phyloP scores from a whole-genome alignment of 2,329 filamentous ascomycete species.

The Tolypocladium cylindrosporum region DNA sequence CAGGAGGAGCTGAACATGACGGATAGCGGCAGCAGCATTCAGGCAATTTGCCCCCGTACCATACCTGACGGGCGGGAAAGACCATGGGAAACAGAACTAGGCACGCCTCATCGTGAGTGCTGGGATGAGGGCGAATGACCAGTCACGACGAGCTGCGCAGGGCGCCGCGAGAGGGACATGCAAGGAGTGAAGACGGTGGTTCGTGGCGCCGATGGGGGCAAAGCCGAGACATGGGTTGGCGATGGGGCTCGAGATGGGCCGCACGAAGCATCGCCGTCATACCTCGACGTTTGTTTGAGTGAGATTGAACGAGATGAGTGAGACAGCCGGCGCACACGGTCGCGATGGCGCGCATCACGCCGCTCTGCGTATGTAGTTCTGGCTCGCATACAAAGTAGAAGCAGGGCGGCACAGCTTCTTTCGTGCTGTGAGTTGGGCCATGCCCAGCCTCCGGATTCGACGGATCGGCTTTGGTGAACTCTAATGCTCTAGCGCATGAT shows the following conservation, averaged over 20 bases:
- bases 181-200: background rate
- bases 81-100: background rate
- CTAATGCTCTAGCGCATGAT: background rate
- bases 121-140: background rate
- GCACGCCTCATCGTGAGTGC: background rate
- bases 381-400: background rate
- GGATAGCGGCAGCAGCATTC: background rate
- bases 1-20: background rate
- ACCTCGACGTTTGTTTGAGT: background rate
- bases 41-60: too few species aligned
- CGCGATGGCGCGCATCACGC: background rate
- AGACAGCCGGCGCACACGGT: background rate
- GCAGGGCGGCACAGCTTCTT: background rate
- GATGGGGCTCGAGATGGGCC: background rate
- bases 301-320: background rate
- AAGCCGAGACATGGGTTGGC: conserved; percentile 1
- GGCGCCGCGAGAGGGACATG: background rate
- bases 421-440: background rate
- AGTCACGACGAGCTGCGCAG: background rate
- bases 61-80: background rate
- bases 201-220: background rate
- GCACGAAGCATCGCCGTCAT: background rate
- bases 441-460: background rate
- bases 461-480: background rate
- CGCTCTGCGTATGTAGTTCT: background rate